Percentiles rank a stretch among this genome's conserved stretches.
Evolutionary conservation across 1,284 basidiomycete genomes (phyloP).

Genomic region (Ustilago shanxiensis): DNA sequence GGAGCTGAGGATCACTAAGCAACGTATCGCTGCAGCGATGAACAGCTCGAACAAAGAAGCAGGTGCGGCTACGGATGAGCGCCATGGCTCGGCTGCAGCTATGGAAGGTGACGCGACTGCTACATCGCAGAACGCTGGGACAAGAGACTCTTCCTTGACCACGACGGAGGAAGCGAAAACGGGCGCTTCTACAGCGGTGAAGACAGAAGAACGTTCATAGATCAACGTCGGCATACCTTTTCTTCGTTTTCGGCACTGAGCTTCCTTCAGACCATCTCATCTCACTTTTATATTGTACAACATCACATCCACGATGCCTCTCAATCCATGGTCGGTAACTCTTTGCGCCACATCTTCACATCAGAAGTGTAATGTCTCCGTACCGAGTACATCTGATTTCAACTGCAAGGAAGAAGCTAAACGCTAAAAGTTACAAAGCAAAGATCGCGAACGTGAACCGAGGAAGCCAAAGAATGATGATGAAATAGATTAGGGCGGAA

Average conservation of each 20-base stretch:
- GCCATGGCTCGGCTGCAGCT: neutral
- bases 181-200: slow-evolving; percentile 4
- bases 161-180: neutral
- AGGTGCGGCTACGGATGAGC: neutral
- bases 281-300: neutral
- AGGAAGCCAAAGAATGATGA: neutral
- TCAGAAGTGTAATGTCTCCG: neutral
- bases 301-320: neutral
- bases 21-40: slow-evolving; percentile 26
- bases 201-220: slow-evolving; percentile 18
- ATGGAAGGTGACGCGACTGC: neutral
- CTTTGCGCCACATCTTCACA: neutral
- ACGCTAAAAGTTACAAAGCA: neutral
- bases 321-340: neutral
- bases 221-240: neutral
- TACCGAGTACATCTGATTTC: slow-evolving; percentile 3
- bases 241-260: neutral
- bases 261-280: neutral
- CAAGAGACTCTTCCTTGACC: neutral
- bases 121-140: neutral
- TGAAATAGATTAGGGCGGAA: slow-evolving; percentile 8
- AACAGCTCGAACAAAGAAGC: slow-evolving; percentile 10
- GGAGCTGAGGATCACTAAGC: slow-evolving; percentile 47
- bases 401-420: neutral
- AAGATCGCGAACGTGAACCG: neutral